Percentiles rank a stretch among this genome's conserved stretches.
Evolutionary conservation across 2,329 filamentous ascomycete genomes (phyloP).

Genomic region (Penicillium sp.): DNA sequence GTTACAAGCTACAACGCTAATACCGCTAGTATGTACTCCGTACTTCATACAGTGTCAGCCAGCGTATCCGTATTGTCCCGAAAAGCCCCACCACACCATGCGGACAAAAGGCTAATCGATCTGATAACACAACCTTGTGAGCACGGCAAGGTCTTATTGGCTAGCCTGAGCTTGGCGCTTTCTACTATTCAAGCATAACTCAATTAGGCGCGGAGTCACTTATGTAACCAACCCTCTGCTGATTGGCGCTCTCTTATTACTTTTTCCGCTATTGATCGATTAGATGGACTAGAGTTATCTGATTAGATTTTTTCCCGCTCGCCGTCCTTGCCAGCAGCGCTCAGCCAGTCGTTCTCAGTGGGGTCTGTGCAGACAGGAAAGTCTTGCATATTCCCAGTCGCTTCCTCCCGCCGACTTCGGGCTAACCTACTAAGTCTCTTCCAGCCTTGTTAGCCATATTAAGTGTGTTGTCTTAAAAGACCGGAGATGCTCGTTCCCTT

Average conservation of each 20-base stretch:
- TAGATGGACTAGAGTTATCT: background rate
- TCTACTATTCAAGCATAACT: background rate
- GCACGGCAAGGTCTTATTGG: background rate
- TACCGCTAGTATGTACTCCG: background rate
- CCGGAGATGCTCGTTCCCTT: background rate
- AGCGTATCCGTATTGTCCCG: background rate
- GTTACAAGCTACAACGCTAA: too few species aligned
- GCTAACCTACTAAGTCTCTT: background rate
- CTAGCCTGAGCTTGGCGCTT: background rate
- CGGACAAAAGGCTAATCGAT: background rate
- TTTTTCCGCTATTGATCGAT: slow-evolving; percentile 6
- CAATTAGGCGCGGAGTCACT: background rate
- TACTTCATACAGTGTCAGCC: too few species aligned
- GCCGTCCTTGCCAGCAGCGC: background rate
- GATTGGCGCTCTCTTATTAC: background rate
- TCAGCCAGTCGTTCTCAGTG: background rate
- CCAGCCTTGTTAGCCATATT: background rate
- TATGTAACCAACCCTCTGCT: background rate
- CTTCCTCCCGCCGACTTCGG: background rate
- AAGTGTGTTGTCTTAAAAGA: background rate
- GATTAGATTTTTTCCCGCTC: background rate
- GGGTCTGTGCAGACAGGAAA: background rate
- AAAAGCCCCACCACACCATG: background rate
- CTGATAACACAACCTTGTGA: background rate
- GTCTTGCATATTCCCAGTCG: background rate